These are phyloP conservation scores for Syncephalastrum monosporum DNA, from an alignment of 371 early-diverging fungal genomes.

Conservation along the genomic window DNA sequence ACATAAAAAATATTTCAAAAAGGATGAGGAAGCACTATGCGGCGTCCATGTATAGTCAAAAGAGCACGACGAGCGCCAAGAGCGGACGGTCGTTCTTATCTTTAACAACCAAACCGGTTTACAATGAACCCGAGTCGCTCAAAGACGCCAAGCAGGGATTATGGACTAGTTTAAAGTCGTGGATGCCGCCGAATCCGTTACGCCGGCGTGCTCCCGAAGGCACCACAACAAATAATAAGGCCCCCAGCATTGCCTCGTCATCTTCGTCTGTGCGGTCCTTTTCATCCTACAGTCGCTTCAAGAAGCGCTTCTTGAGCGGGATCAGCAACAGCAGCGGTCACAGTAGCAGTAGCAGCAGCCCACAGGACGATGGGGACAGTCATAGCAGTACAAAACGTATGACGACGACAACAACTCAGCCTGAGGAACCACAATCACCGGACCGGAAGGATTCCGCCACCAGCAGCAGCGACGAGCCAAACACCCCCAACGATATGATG, in stretches of 20 bases:
- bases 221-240: not conserved
- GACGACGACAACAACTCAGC: constrained; percentile 6
- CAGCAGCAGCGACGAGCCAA: not conserved
- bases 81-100: constrained; percentile 43
- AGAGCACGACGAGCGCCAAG: constrained; percentile 43
- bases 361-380: not conserved
- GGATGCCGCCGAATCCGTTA: constrained; percentile 15
- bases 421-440: not conserved
- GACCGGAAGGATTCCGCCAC: constrained; percentile 3
- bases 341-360: not conserved
- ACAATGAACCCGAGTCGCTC: not conserved
- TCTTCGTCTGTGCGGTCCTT: constrained; percentile 10
- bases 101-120: constrained; percentile 16
- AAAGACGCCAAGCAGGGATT: constrained; percentile 13
- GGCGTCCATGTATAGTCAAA: constrained; percentile 42
- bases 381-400: too few relatives aligned
- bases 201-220: not conserved
- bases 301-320: constrained; percentile 7
- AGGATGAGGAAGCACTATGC: constrained; percentile 35
- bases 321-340: not conserved
- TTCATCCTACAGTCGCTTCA: constrained; percentile 6
- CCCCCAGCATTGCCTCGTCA: constrained; percentile 28
- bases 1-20: constrained; percentile 1
- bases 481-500: constrained; percentile 2
- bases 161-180: constrained; percentile 29